phyloP scores from a whole-genome alignment of 176 grass and related monocot species.

The Paspalum notatum region DNA sequence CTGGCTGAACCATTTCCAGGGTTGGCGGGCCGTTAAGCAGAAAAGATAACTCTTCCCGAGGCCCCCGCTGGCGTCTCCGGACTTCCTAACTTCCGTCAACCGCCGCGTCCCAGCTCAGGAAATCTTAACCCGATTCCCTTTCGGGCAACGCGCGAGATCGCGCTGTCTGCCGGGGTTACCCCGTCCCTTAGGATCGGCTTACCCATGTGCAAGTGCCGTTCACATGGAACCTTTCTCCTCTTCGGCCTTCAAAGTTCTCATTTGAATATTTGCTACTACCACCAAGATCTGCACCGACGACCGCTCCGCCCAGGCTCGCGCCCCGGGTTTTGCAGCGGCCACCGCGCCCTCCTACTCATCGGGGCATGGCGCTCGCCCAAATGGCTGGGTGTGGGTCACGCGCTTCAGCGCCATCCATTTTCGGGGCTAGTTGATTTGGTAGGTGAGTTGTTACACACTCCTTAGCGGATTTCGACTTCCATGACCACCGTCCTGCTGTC shows the following conservation, averaged over 20 bases:
- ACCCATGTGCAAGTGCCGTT: conserved; percentile 77
- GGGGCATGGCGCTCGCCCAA: too few relatives aligned
- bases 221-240: conserved; percentile 71
- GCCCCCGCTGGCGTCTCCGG: conserved; percentile 64
- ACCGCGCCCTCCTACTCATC: too few relatives aligned
- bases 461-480: too few relatives aligned
- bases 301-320: conserved; percentile 41
- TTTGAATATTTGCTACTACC: conserved; percentile 83
- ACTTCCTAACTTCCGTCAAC: conserved; percentile 68
- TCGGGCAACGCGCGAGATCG: neutral
- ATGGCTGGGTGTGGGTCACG: conserved; percentile 66
- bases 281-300: conserved; percentile 67
- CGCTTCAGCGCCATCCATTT: conserved; percentile 73
- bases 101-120: too few relatives aligned
- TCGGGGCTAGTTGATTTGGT: conserved; percentile 76
- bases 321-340: too few relatives aligned
- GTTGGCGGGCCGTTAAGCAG: conserved; percentile 69
- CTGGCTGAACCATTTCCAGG: conserved; percentile 65
- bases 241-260: conserved; percentile 75
- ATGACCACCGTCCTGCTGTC: too few relatives aligned
- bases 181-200: conserved; percentile 68
- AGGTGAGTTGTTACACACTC: conserved; percentile 76
- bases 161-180: conserved; percentile 56
- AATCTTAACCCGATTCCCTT: conserved; percentile 33
- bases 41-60: conserved; percentile 82